Base-by-base conservation (phyloP, 2,329 filamentous ascomycete species). In the Fusarium sp. region DNA sequence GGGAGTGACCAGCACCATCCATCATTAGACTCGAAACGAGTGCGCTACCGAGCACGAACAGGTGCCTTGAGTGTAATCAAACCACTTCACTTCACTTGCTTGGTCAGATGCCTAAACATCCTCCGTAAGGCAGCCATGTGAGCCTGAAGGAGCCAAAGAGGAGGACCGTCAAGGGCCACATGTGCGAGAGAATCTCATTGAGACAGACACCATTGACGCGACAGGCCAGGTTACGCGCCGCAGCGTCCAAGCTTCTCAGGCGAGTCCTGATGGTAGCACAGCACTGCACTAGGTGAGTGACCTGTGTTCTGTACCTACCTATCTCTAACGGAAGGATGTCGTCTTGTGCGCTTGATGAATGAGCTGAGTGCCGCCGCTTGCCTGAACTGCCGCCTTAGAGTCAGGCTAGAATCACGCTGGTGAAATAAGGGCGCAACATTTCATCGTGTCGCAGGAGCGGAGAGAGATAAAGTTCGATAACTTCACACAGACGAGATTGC, bases 401-500 rank as follows among this genome's bases (percentile, higher is more conserved):
- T 50, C 25, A 33, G 60, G 62, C 59, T 56, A 53, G 38, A 29
- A 56, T 60, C 51, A 31, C 46, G 36, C 20, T 46, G 57, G 56
- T 56, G 38, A 36, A 53, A 50, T 36, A 44, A 56, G 49, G 38
- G 42, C 44, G 44, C 57, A 29, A 44, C 44, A 27, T 49, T 40
- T 20, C 29, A 33, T 34, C 38, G 44, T 36, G 38, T 59, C 23
- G 42, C 31, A 18, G 23, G 57, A 25, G 23, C 31, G 18, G 23
- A 25, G 20, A 50, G 40, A 59, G 56, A 61, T 40, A 60, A 44
- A 53, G 49, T 54, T 64, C 57, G 58, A 64, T 61, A 59, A 51
- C 25, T 36, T 40, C 38, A 54, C 53, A 50, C 55, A 65, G 55
- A 62, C 69, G 58, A 73, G 49, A 70, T 72, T 73, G 58, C 59